Evolutionary conservation across 305 asterid genomes (phyloP).

Genomic region (Rubia occidens): DNA sequence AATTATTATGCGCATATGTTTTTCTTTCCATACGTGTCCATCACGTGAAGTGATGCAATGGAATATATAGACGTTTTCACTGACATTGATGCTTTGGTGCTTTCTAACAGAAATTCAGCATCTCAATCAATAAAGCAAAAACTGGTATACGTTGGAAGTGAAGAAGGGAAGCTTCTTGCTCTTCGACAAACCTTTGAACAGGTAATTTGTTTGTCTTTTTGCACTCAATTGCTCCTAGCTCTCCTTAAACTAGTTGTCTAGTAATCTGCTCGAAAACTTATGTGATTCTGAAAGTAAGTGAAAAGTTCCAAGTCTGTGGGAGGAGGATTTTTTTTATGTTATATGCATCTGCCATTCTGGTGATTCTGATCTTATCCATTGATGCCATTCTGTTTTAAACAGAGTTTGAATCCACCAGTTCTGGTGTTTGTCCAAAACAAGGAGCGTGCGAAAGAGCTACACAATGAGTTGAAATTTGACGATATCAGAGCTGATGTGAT

Average conservation of each 20-base stretch:
- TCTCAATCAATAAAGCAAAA: slow-evolving; percentile 76
- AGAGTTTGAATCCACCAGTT: slow-evolving; percentile 82
- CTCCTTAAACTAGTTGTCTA: neutral
- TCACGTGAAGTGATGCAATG: neutral
- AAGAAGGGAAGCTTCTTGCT: slow-evolving; percentile 90
- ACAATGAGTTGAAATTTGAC: slow-evolving; percentile 56
- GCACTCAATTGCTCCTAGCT: neutral
- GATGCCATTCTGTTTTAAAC: slow-evolving; percentile 12
- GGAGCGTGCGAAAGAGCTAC: slow-evolving; percentile 73
- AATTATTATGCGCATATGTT: neutral
- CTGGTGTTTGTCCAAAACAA: slow-evolving; percentile 82
- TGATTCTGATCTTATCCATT: neutral
- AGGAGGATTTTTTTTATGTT: neutral
- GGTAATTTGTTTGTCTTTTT: slow-evolving; percentile 33
- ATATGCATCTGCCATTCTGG: neutral
- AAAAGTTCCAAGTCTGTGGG: neutral
- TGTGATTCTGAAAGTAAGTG: neutral
- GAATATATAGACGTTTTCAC: neutral
- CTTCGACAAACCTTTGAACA: slow-evolving; percentile 81
- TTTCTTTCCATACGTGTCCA: neutral
- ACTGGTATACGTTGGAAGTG: slow-evolving; percentile 80
- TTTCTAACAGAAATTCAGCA: slow-evolving; percentile 67
- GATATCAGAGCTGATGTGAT: slow-evolving; percentile 66
- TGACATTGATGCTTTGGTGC: slow-evolving; percentile 6
- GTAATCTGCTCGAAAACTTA: neutral